phyloP scores from a whole-genome alignment of 2,329 filamentous ascomycete genomes.

The Hirsutella thompsonii region DNA sequence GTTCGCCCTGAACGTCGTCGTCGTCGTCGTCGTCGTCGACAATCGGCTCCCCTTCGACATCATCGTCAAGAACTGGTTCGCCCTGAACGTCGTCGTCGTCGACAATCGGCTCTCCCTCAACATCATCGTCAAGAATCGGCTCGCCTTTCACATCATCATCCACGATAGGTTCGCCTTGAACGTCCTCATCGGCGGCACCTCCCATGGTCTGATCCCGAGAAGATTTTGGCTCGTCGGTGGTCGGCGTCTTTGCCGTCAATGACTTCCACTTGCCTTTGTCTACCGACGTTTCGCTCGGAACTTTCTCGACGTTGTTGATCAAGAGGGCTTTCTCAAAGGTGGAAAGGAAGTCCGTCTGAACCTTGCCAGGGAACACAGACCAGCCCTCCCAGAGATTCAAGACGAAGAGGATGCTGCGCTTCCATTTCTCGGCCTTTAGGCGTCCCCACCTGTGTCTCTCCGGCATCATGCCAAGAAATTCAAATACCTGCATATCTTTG shows the following conservation, averaged over 20 bases:
- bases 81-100: constrained; percentile 22
- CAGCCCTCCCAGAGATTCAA: constrained; percentile 60
- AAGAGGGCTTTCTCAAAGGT: constrained; percentile 60
- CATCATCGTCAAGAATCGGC: constrained; percentile 32
- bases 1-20: constrained; percentile 10
- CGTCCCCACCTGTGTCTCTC: constrained; percentile 67
- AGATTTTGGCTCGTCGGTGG: constrained; percentile 2
- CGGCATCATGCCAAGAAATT: constrained; percentile 60
- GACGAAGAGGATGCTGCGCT: constrained; percentile 57
- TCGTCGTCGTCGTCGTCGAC: constrained; percentile 24
- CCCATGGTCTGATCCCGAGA: constrained; percentile 24
- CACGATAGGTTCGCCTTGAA: constrained; percentile 25
- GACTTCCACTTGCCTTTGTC: constrained; percentile 35
- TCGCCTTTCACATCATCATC: constrained; percentile 30
- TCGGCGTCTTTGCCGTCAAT: constrained; percentile 24
- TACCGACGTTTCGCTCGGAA: constrained; percentile 13
- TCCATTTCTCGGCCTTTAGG: constrained; percentile 74
- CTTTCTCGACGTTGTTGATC: constrained; percentile 15
- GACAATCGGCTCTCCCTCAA: constrained; percentile 28
- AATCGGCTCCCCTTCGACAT: constrained; percentile 20
- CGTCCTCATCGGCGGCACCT: constrained; percentile 27
- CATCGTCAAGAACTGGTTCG: constrained; percentile 29
- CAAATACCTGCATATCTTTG: constrained; percentile 56
- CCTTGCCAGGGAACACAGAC: constrained; percentile 61
- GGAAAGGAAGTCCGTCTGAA: constrained; percentile 56